Conservation (phyloP, 768 basidiomycete genomes). For the Leccinum aurantiacum region DNA sequence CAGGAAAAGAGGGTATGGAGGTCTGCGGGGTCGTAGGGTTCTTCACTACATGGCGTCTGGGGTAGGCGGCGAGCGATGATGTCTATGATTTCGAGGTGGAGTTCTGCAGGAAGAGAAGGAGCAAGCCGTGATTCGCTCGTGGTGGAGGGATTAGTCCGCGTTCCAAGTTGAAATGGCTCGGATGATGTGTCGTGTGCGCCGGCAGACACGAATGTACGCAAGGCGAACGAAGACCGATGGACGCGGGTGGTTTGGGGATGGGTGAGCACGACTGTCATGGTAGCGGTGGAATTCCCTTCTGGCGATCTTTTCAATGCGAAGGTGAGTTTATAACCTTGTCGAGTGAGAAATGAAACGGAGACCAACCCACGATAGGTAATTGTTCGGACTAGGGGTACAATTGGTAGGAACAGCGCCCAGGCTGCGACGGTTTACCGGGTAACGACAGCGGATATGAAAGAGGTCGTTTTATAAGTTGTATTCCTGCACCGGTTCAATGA, state of each 20-base stretch:
- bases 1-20: conserved; percentile 24
- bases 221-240: conserved; percentile 7
- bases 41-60: conserved; percentile 5
- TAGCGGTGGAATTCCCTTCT: background rate
- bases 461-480: conserved; percentile 3
- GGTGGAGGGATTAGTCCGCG: conserved; percentile 3
- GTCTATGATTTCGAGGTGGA: conserved; percentile 33
- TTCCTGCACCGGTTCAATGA: conserved; percentile 16
- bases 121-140: conserved; percentile 6
- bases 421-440: background rate
- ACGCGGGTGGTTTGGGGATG: conserved; percentile 5
- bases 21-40: conserved; percentile 18
- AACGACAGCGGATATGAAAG: conserved; percentile 1
- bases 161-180: background rate
- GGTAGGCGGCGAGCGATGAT: conserved; percentile 20
- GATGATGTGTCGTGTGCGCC: background rate
- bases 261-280: conserved; percentile 16
- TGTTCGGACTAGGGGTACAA: conserved; percentile 1
- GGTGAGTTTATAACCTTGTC: conserved; percentile 14
- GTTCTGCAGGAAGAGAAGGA: conserved; percentile 29
- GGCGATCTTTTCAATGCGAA: background rate
- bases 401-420: background rate
- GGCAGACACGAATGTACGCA: conserved; percentile 1
- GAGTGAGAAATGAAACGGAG: background rate
- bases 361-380: conserved; percentile 6